Conservation (phyloP, 495 filamentous ascomycete species). For the Xylaria nigripes region DNA sequence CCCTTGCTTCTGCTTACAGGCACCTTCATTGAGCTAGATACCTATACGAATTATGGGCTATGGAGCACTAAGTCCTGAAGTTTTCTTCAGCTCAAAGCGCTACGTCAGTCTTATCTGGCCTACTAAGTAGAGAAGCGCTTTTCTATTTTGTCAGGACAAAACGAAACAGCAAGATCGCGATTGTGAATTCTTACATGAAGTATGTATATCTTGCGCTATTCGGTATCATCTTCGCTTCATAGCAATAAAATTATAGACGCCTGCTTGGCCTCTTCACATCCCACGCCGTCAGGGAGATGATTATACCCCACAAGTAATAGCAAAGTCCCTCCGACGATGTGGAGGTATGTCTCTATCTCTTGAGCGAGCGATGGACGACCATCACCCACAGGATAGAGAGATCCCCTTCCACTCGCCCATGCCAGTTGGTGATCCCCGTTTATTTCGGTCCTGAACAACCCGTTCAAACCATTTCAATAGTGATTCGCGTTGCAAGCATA, state of each 20-base stretch:
- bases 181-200: too few relatives aligned
- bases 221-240: slow-evolving; percentile 8
- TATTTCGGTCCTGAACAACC: neutral
- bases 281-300: slow-evolving; percentile 5
- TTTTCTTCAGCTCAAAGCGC: neutral
- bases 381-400: neutral
- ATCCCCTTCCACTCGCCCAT: slow-evolving; percentile 17
- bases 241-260: slow-evolving; percentile 5
- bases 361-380: neutral
- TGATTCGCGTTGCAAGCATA: slow-evolving; percentile 10
- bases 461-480: slow-evolving; percentile 13
- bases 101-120: neutral
- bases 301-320: neutral
- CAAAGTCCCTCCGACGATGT: neutral
- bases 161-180: too few relatives aligned
- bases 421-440: slow-evolving; percentile 5
- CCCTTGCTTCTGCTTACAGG: neutral
- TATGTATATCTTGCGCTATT: neutral
- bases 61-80: too few relatives aligned
- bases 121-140: neutral
- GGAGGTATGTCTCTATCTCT: neutral
- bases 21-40: neutral
- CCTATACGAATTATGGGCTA: neutral
- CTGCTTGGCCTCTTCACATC: slow-evolving; percentile 2
- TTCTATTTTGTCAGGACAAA: slow-evolving; percentile 7